Conservation (phyloP, 129 eudicot genomes). For the Tanacetum coccineum region DNA sequence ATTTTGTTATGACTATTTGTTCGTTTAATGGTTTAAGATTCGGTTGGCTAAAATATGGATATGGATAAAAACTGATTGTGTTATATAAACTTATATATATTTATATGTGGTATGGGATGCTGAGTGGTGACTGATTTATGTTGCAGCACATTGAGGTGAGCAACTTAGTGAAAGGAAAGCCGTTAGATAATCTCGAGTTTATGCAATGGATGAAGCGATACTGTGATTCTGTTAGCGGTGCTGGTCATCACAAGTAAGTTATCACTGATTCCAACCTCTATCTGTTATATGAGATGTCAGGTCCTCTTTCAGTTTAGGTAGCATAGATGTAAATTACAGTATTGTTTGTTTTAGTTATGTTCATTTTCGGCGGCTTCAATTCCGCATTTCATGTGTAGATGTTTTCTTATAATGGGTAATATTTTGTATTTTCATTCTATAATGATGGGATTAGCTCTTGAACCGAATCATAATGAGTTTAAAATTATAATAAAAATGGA, state of each 20-base stretch:
- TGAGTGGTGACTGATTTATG: background rate
- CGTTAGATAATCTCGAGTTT: slow-evolving; percentile 88
- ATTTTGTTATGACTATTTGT: background rate
- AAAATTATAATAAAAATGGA: too few species aligned
- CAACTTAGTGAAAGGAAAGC: slow-evolving; percentile 85
- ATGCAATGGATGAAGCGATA: slow-evolving; percentile 98
- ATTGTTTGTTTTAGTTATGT: background rate
- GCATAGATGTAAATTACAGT: background rate
- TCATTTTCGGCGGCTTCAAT: too few species aligned
- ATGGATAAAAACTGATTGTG: background rate
- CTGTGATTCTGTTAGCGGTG: slow-evolving; percentile 60
- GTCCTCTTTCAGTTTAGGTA: background rate
- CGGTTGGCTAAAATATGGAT: background rate
- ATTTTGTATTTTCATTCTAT: background rate
- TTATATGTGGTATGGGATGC: too few species aligned
- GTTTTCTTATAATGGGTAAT: background rate
- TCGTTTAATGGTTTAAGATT: background rate
- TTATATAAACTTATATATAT: too few species aligned
- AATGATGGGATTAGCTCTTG: background rate
- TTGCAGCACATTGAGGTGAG: slow-evolving; percentile 86
- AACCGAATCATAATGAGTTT: too few species aligned
- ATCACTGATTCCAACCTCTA: too few species aligned
- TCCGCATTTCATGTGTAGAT: too few species aligned
- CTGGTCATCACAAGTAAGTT: too few species aligned
- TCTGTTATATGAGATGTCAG: background rate